Conservation (phyloP, 495 filamentous ascomycete species). For the Hypoxylon crocopeplum region DNA sequence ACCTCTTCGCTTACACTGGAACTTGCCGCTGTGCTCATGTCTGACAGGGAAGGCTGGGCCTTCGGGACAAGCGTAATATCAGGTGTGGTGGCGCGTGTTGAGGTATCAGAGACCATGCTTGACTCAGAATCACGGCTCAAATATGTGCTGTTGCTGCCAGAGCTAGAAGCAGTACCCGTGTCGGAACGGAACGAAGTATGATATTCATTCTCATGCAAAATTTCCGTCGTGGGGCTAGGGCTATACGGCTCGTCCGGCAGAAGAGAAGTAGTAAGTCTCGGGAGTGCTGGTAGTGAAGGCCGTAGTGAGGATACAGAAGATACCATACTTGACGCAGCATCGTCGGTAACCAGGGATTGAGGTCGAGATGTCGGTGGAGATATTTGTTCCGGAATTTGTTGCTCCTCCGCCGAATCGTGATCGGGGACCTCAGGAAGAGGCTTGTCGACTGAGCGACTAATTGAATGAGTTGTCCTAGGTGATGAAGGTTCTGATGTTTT, state of each 20-base stretch:
- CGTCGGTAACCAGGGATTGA: conserved; percentile 45
- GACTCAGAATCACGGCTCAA: conserved; percentile 82
- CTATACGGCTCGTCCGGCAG: conserved; percentile 54
- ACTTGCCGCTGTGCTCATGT: conserved; percentile 63
- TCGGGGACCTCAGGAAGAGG: conserved; percentile 45
- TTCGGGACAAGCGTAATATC: conserved; percentile 60
- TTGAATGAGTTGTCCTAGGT: conserved; percentile 23
- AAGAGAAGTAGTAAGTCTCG: conserved; percentile 57
- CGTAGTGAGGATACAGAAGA: conserved; percentile 53
- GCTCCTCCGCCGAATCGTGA: conserved; percentile 52
- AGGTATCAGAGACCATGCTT: conserved; percentile 79
- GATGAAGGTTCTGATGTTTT: conserved; percentile 41
- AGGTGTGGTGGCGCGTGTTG: conserved; percentile 89
- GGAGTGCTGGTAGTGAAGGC: conserved; percentile 50
- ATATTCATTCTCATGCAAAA: conserved; percentile 52
- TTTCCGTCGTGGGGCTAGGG: conserved; percentile 54
- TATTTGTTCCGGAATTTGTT: conserved; percentile 37
- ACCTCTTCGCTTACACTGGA: conserved; percentile 73
- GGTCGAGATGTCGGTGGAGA: conserved; percentile 48
- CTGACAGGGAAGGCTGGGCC: conserved; percentile 58
- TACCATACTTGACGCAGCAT: conserved; percentile 41
- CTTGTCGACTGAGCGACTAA: conserved; percentile 35
- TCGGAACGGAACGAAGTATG: conserved; percentile 54
- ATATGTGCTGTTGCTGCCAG: conserved; percentile 73
- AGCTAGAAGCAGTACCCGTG: conserved; percentile 59